Percentiles rank a stretch among this genome's conserved stretches.
These are phyloP conservation scores for Phyllosticta citribraziliensis DNA, from an alignment of 2,329 filamentous ascomycete species.

Conservation along the genomic window DNA sequence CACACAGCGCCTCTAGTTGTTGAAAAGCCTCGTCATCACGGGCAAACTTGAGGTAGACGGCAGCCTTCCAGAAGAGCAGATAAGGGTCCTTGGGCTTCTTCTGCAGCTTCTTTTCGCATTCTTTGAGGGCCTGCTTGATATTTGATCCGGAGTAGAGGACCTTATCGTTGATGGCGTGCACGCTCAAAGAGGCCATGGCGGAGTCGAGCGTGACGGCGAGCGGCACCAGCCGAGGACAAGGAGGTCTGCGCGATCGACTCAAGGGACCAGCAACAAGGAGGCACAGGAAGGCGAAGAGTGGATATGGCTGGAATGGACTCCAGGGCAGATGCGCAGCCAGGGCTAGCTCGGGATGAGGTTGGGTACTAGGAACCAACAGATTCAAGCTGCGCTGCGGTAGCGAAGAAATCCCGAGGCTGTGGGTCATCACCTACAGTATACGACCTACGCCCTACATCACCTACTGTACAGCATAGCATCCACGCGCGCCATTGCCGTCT, in stretches of 20 bases:
- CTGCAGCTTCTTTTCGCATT: conserved; percentile 25
- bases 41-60: conserved; percentile 9
- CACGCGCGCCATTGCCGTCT: not conserved
- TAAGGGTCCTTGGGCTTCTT: conserved; percentile 28
- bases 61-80: conserved; percentile 14
- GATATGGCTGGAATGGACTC: not conserved
- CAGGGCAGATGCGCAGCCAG: not conserved
- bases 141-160: conserved; percentile 7
- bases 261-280: not conserved
- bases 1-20: conserved; percentile 4
- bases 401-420: not conserved
- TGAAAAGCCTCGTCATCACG: conserved; percentile 9
- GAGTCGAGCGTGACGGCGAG: not conserved
- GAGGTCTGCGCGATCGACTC: not conserved
- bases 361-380: not conserved
- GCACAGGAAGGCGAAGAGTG: not conserved
- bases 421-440: not conserved
- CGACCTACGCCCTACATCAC: not conserved
- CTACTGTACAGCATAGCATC: not conserved
- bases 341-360: not conserved
- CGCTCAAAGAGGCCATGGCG: conserved; percentile 8
- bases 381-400: not conserved
- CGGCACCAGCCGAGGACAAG: not conserved
- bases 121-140: conserved; percentile 18
- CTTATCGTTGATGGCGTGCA: conserved; percentile 7